A percentile compares a stretch with the other conserved stretches of the same genome.
phyloP scores from a whole-genome alignment of 1,284 basidiomycete species.

The Malassezia slooffiae region DNA sequence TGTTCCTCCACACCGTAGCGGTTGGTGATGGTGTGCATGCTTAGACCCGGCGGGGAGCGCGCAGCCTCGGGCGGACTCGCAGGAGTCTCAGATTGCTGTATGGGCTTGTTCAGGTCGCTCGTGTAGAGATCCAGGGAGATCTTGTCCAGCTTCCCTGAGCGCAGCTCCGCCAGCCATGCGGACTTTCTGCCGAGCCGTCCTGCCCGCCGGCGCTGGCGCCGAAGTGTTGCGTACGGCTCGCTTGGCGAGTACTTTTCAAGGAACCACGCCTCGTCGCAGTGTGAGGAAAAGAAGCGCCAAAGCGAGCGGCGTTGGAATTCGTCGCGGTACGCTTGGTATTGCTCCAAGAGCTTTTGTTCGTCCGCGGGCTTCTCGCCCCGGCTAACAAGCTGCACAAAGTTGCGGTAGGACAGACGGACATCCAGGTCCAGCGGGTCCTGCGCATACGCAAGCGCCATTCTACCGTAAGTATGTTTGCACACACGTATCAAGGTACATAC shows the following conservation, averaged over 20 bases:
- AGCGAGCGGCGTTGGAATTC: conserved; percentile 28
- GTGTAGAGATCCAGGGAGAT: conserved; percentile 26
- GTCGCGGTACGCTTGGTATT: conserved; percentile 29
- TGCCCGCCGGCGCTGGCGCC: conserved; percentile 19
- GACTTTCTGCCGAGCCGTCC: conserved; percentile 30
- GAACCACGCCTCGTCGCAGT: conserved; percentile 34
- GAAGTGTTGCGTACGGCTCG: conserved; percentile 16
- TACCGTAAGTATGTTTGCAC: too few species aligned
- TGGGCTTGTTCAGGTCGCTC: neutral
- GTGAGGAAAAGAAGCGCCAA: conserved; percentile 27
- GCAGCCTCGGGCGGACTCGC: conserved; percentile 6
- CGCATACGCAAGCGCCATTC: too few species aligned
- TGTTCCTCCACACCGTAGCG: conserved; percentile 14
- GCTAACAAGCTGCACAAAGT: neutral
- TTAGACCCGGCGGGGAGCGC: neutral
- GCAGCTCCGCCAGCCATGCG: conserved; percentile 30
- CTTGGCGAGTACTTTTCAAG: conserved; percentile 31
- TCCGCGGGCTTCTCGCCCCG: neutral
- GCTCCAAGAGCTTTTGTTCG: neutral
- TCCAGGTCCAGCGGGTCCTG: neutral
- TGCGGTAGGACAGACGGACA: neutral
- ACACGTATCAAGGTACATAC: too few species aligned
- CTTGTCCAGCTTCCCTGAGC: conserved; percentile 27
- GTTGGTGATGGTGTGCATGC: conserved; percentile 8
- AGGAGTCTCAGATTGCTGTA: neutral